Base-by-base conservation (phyloP, 2,329 filamentous ascomycete genomes). In the Alternaria sp. region DNA sequence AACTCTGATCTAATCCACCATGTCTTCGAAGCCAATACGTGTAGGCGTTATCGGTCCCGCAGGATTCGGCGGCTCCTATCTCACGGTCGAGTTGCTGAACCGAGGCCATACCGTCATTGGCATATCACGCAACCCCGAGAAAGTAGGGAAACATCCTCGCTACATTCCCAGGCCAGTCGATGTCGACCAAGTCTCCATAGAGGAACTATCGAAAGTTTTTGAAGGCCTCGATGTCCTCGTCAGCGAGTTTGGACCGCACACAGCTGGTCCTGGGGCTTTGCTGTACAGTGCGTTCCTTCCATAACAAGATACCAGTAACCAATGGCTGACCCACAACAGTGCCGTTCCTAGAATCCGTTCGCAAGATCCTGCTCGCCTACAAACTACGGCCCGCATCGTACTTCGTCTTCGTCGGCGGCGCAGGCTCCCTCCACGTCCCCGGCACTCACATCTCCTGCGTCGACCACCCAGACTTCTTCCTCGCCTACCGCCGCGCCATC, bases 331-430 rank as follows among this genome's bases (percentile, higher is more conserved):
- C 12, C 8, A 13, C 5, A 3, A n/a, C 30, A 78, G 76, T 77
- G 72, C 72, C 73, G 1, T 80, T 76, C 60, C 59, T 80, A 53
- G 77, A 80, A 66, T 72, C 75, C 3, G 66, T 72, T 4, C 75
- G 78, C 46, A 77, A 76, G 51, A 67, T 79, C 8, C 65, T 79
- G 15, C 67, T 79, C 10, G 76, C 77, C 13, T 71, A 73, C 28
- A 78, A 77, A 59, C 32, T 43, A 6, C 72, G 73, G 1, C 44
- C 66, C 15, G 63, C 73, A 2, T 55, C 66, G 7, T 79, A 79
- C 67, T 77, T 79, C 68, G 59, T 80, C 51, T 77, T 77, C 54
- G 73, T 80, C 44, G 77, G 77, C 43, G 78, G 77, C 47, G 75
- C 76, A 1, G 77, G 75, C 47, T 73, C 70, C 2, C 70, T 79